Percentiles rank a stretch among this genome's conserved stretches.
Conservation (phyloP, 2,329 filamentous ascomycete species). For the Penicillium fuscoglaucum region DNA sequence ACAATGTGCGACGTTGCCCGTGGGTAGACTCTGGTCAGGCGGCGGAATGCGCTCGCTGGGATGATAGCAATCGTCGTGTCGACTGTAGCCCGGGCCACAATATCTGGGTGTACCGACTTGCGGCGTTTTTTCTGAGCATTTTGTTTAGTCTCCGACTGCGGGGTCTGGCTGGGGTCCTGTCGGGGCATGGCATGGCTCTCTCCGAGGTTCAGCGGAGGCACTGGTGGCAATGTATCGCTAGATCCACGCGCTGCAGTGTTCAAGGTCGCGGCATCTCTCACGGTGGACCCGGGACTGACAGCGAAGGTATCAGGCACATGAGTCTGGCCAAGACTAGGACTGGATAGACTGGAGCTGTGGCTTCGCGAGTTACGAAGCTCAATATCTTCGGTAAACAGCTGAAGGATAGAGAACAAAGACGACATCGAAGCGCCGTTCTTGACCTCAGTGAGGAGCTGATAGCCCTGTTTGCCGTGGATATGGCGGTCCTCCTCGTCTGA, state of each 20-base stretch:
- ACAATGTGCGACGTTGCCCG: constrained; percentile 97
- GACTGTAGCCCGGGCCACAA: constrained; percentile 91
- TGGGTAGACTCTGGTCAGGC: constrained; percentile 89
- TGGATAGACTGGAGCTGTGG: constrained; percentile 41
- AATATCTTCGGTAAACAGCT: constrained; percentile 93
- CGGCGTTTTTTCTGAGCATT: constrained; percentile 35
- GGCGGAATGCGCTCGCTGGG: constrained; percentile 89
- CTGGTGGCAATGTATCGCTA: constrained; percentile 53
- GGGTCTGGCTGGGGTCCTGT: constrained; percentile 33
- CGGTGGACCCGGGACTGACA: constrained; percentile 35
- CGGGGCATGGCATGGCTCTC: constrained; percentile 33
- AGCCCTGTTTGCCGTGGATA: constrained; percentile 70
- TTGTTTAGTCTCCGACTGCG: constrained; percentile 22
- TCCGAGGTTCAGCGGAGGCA: constrained; percentile 76
- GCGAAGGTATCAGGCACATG: constrained; percentile 42
- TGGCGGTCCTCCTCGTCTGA: constrained; percentile 68
- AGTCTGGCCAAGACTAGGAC: constrained; percentile 29
- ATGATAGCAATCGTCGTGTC: constrained; percentile 99
- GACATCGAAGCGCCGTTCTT: constrained; percentile 99
- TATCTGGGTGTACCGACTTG: constrained; percentile 90
- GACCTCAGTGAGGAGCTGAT: constrained; percentile 93
- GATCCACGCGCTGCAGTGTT: constrained; percentile 24
- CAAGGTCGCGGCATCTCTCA: constrained; percentile 24
- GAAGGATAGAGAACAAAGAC: constrained; percentile 94
- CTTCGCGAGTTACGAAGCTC: constrained; percentile 69